Base-by-base conservation (phyloP, 2,329 filamentous ascomycete species). In the Rhexocercosporidium sp. region DNA sequence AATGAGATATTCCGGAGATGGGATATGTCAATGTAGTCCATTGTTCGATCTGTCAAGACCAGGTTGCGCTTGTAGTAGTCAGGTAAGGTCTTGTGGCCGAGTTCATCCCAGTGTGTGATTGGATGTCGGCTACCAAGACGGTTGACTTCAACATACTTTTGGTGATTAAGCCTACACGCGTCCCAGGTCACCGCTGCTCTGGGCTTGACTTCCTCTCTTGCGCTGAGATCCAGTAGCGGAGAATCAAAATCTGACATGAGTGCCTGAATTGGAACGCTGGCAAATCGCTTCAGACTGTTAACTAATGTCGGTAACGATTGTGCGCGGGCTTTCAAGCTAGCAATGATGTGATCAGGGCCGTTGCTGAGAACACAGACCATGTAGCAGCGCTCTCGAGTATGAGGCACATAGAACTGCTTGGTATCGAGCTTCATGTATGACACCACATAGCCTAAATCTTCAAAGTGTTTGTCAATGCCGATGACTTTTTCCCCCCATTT, bases 341-440 rank as follows among this genome's bases (percentile, higher is more conserved):
- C 22, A n/a, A n/a, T n/a, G 3, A 56, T 41, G 5, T 37, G 11
- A 31, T 47, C n/a, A 11, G 20, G 47, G 4, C 14, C 22, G 22
- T 22, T 27, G 20, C 18, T 25, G 16, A 59, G 41, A 62, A 68
- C 18, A 47, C 49, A 62, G n/a, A 90, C 73, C 69, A 90, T 80
- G 72, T 91, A 91, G 1, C 84, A 85, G 39, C 89, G 82, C 47
- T 80, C 78, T 1, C 89, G 82, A 0, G 90, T 93, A 63, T 95
- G 92, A 0, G 92, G 92, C 0, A 94, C 78, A 66, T 92, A 92
- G 72, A 85, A 93, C 3, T 90, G 78, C 74, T 93, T 93, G 0
- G 88, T 90, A 72, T 94, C 90, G 0, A 91, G 79, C 4, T 78
- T 79, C 0, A 82, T 70, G 57, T 81, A 82, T 0, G 75, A 74